Conservation (phyloP, 176 grass and related monocot genomes). For the Rhynchospora tenuis region DNA sequence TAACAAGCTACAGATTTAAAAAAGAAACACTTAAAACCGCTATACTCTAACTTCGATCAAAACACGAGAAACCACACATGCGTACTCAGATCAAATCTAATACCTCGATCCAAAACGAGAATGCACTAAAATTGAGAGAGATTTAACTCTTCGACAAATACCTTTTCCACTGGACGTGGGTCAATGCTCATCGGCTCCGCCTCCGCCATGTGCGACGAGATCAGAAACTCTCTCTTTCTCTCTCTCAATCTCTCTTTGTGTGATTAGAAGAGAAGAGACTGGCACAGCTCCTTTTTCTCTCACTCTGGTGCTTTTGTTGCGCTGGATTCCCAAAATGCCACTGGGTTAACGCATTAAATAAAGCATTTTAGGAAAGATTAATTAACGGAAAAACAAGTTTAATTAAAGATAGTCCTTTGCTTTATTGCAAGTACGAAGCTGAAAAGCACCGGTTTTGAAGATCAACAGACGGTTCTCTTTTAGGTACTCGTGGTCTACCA, state of each 20-base stretch:
- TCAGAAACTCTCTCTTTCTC: not conserved
- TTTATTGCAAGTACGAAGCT: slow-evolving; percentile 12
- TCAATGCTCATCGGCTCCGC: slow-evolving; percentile 24
- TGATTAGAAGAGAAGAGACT: not conserved
- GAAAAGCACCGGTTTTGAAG: slow-evolving; percentile 1
- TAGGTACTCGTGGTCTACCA: not conserved
- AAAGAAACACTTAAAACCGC: not conserved
- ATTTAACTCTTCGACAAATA: not conserved
- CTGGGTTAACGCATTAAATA: slow-evolving; percentile 17
- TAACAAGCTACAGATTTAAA: not conserved
- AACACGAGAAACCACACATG: not conserved
- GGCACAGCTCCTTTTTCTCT: slow-evolving; percentile 8
- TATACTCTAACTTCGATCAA: not conserved
- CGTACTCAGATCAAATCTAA: not conserved
- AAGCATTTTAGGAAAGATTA: not conserved
- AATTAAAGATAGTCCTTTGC: not conserved
- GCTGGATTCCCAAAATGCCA: slow-evolving; percentile 29
- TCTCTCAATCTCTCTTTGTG: not conserved
- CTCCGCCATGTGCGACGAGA: slow-evolving; percentile 2
- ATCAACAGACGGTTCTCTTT: not conserved
- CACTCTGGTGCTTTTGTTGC: slow-evolving; percentile 16
- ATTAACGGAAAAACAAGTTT: not conserved
- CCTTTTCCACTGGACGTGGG: slow-evolving; percentile 21
- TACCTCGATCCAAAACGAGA: not conserved
- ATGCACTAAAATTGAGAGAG: not conserved